These are phyloP conservation scores for Linnemannia schmuckeri DNA, from an alignment of 192 early-diverging fungal species.

Conservation along the genomic window DNA sequence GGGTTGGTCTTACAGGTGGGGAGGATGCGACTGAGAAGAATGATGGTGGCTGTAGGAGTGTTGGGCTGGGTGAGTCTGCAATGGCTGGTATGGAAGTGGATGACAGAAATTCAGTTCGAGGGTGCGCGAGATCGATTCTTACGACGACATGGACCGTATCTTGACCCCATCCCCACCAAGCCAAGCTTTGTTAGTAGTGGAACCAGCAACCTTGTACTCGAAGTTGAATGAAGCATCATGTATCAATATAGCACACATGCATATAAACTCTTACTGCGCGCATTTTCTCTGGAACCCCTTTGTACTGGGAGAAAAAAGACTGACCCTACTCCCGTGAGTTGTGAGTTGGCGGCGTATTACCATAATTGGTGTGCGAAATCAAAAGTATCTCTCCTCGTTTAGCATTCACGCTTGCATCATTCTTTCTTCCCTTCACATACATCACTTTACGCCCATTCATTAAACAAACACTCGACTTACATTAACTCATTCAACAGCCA, in stretches of 20 bases:
- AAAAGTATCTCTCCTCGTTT: not conserved
- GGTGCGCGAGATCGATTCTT: constrained; percentile 35
- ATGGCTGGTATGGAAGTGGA: constrained; percentile 43
- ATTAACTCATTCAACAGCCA: not conserved
- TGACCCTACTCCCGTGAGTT: not conserved
- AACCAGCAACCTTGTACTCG: constrained; percentile 16
- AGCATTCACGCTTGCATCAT: not conserved
- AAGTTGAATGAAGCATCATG: not conserved
- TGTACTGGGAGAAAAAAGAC: not conserved
- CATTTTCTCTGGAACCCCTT: not conserved
- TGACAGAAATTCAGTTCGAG: constrained; percentile 45
- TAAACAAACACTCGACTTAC: not conserved
- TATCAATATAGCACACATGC: not conserved
- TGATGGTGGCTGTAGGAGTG: constrained; percentile 21
- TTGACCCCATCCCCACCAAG: constrained; percentile 7
- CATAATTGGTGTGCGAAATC: not conserved
- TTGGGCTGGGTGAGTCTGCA: constrained; percentile 32
- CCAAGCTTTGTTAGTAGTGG: not conserved
- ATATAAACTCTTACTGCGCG: not conserved
- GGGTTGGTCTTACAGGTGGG: constrained; percentile 38
- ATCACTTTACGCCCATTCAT: not conserved
- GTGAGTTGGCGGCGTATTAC: not conserved
- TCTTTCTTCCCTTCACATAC: not conserved
- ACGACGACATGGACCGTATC: constrained; percentile 32
- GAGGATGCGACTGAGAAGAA: constrained; percentile 18